Evolutionary conservation across 768 basidiomycete species (phyloP).

Genomic region (Suillus placidus): DNA sequence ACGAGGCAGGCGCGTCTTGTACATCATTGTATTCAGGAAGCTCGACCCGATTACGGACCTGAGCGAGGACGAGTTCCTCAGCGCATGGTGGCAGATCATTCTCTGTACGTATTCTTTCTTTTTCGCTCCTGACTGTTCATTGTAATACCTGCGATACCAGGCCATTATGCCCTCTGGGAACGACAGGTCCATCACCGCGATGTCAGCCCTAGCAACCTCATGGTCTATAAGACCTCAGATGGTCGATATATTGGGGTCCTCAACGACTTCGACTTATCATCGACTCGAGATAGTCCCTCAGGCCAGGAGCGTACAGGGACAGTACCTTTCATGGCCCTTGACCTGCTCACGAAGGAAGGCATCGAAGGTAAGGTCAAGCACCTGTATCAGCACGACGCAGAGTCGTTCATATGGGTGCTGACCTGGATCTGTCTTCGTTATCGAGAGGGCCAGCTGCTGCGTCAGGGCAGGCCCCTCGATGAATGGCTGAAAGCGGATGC

Average conservation of each 20-base stretch:
- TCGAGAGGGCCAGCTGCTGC: background rate
- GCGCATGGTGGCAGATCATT: constrained; percentile 11
- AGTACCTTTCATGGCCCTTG: constrained; percentile 14
- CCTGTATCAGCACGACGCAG: constrained; percentile 1
- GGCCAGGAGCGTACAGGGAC: constrained; percentile 14
- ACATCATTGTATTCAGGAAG: constrained; percentile 4
- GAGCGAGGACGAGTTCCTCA: background rate
- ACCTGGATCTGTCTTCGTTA: constrained; percentile 3
- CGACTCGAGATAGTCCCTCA: background rate
- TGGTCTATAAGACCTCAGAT: constrained; percentile 5
- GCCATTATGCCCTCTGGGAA: constrained; percentile 12
- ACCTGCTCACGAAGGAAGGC: constrained; percentile 3
- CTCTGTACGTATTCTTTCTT: constrained; percentile 1
- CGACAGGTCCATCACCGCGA: constrained; percentile 9
- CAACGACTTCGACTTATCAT: constrained; percentile 16
- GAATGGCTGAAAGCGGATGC: background rate
- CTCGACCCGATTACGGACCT: constrained; percentile 10
- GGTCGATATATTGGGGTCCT: constrained; percentile 12
- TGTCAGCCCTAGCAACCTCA: constrained; percentile 14
- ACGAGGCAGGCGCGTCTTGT: constrained; percentile 15
- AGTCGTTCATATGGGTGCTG: constrained; percentile 5
- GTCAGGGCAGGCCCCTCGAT: background rate
- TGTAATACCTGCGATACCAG: background rate
- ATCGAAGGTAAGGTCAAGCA: constrained; percentile 1
- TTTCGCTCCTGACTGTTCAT: background rate